phyloP scores from a whole-genome alignment of 441 rosid species.

The Jatropha podagrica region DNA sequence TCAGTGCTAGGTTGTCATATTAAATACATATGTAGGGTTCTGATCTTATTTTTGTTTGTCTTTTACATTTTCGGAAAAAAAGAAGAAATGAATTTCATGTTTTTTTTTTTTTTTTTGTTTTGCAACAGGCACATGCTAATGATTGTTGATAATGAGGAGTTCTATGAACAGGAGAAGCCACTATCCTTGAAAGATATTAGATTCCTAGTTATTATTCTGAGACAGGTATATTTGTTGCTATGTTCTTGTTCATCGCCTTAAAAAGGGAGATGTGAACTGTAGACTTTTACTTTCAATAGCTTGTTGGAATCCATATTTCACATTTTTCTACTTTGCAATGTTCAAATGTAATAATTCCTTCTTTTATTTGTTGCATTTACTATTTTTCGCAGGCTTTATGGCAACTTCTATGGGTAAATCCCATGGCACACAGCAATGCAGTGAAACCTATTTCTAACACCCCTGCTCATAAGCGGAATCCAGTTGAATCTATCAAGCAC shows the following conservation, averaged over 20 bases:
- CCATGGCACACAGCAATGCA: conserved; percentile 46
- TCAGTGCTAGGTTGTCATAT: not conserved
- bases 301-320: not conserved
- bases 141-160: conserved; percentile 96
- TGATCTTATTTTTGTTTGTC: no score
- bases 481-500: conserved; percentile 60
- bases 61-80: not conserved
- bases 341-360: not conserved
- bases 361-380: conserved; percentile 19
- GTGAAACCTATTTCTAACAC: conserved; percentile 45
- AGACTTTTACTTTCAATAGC: not conserved
- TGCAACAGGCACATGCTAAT: conserved; percentile 94
- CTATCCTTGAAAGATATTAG: conserved; percentile 77
- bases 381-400: conserved; percentile 74
- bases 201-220: conserved; percentile 72
- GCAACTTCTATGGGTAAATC: conserved; percentile 91
- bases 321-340: not conserved
- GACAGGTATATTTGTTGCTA: conserved; percentile 59
- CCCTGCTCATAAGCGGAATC: conserved; percentile 46
- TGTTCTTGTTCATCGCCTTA: conserved; percentile 9
- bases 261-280: conserved; percentile 9
- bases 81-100: not conserved
- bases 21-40: not conserved
- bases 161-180: conserved; percentile 95
- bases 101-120: conserved; percentile 21